Percentiles rank a stretch among this genome's conserved stretches.
phyloP scores from a whole-genome alignment of 2,329 filamentous ascomycete species.

The Trichophyton benhamiae region DNA sequence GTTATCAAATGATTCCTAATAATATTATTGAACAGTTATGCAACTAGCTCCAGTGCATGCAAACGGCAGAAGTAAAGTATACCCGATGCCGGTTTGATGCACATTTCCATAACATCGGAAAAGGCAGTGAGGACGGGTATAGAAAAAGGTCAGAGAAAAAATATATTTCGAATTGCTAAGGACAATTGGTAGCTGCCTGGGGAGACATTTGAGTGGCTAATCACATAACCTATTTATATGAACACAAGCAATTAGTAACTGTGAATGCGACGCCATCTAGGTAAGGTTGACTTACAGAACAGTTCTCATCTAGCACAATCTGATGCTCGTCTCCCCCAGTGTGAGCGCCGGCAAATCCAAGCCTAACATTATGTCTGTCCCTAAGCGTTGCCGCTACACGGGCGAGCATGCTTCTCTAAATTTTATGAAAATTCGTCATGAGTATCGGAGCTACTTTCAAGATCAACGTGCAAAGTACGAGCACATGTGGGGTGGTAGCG shows the following conservation, averaged over 20 bases:
- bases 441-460: slow-evolving; percentile 9
- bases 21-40: neutral
- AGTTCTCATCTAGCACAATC: slow-evolving; percentile 35
- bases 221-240: neutral
- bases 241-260: neutral
- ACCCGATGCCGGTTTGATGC: neutral
- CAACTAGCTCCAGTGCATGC: neutral
- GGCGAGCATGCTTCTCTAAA: slow-evolving; percentile 37
- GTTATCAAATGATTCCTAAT: neutral
- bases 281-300: slow-evolving; percentile 25
- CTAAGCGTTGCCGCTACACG: slow-evolving; percentile 33
- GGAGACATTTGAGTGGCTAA: neutral
- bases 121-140: neutral
- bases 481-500: neutral
- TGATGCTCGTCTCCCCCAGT: slow-evolving; percentile 17
- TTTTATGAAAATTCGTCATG: slow-evolving; percentile 9
- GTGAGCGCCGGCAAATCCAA: slow-evolving; percentile 15
- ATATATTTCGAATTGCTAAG: neutral
- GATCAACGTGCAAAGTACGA: neutral
- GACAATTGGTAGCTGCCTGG: neutral
- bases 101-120: neutral
- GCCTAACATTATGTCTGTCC: slow-evolving; percentile 22
- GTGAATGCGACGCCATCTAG: neutral
- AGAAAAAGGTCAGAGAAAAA: neutral
- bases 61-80: neutral